Evolutionary conservation across 2,329 filamentous ascomycete genomes (phyloP).

Genomic region (Sphaerulina musiva): DNA sequence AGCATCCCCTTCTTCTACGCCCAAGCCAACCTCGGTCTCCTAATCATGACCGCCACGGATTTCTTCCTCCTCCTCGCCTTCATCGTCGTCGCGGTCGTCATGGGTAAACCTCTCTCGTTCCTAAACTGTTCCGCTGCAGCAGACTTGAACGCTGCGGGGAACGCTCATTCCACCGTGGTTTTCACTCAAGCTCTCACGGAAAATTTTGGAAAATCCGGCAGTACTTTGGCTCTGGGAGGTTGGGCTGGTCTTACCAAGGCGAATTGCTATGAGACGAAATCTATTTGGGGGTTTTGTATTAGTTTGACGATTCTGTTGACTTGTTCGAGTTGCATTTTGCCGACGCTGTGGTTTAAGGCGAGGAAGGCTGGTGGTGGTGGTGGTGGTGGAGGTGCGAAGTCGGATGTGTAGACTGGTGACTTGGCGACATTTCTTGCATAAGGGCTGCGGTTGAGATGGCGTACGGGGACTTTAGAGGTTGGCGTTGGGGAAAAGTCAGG

Average conservation of each 20-base stretch:
- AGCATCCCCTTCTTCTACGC: constrained; percentile 76
- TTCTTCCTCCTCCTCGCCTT: constrained; percentile 65
- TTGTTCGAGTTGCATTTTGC: constrained; percentile 41
- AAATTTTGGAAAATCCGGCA: constrained; percentile 48
- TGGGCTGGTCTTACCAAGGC: constrained; percentile 56
- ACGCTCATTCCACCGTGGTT: constrained; percentile 45
- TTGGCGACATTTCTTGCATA: neutral
- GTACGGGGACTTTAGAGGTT: neutral
- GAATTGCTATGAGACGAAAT: constrained; percentile 78
- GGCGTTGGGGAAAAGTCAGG: neutral
- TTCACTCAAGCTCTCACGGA: constrained; percentile 49
- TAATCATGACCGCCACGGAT: constrained; percentile 64
- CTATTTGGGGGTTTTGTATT: constrained; percentile 80
- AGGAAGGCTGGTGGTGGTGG: constrained; percentile 35
- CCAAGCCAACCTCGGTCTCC: constrained; percentile 66
- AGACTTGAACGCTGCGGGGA: constrained; percentile 40
- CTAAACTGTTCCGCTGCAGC: constrained; percentile 61
- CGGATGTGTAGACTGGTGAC: constrained; percentile 7
- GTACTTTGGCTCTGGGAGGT: constrained; percentile 44
- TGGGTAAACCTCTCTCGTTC: constrained; percentile 74
- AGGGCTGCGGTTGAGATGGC: neutral
- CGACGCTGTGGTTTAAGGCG: constrained; percentile 46
- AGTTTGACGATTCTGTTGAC: constrained; percentile 56
- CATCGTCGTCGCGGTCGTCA: constrained; percentile 66
- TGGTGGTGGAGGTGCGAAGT: constrained; percentile 11